Conservation (phyloP, 2,329 filamentous ascomycete species). For the Fonsecaea erecta region DNA sequence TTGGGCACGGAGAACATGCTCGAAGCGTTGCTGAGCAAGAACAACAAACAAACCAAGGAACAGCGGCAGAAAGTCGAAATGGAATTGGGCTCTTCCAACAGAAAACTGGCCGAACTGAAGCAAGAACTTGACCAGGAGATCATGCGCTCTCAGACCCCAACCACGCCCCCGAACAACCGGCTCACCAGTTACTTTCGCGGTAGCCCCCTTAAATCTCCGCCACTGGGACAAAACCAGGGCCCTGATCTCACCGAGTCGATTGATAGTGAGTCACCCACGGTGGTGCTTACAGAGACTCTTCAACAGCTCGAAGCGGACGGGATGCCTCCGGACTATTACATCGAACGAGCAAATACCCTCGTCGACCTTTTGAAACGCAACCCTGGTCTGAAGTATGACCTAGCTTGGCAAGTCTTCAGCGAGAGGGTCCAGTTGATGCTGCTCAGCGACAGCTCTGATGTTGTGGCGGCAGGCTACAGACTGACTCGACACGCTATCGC, state of each 20-base stretch:
- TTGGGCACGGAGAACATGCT: slow-evolving; percentile 97
- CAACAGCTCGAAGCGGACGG: slow-evolving; percentile 87
- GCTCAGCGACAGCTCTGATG: slow-evolving; percentile 91
- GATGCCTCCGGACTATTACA: slow-evolving; percentile 92
- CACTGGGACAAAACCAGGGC: slow-evolving; percentile 51
- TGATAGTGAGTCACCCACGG: slow-evolving; percentile 81
- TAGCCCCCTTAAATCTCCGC: slow-evolving; percentile 60
- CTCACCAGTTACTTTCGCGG: slow-evolving; percentile 63
- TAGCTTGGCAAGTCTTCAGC: slow-evolving; percentile 95
- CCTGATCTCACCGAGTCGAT: slow-evolving; percentile 65
- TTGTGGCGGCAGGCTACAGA: slow-evolving; percentile 91
- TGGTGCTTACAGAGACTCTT: slow-evolving; percentile 84
- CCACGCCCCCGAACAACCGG: slow-evolving; percentile 52
- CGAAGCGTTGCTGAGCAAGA: slow-evolving; percentile 91
- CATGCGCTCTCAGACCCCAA: slow-evolving; percentile 60
- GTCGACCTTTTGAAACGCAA: slow-evolving; percentile 97
- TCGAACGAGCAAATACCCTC: slow-evolving; percentile 85
- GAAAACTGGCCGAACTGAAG: slow-evolving; percentile 65
- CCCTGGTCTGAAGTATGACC: slow-evolving; percentile 91
- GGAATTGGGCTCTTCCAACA: slow-evolving; percentile 87
- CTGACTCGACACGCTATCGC: slow-evolving; percentile 94
- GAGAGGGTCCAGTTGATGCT: slow-evolving; percentile 94
- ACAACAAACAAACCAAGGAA: slow-evolving; percentile 91
- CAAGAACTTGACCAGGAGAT: slow-evolving; percentile 65
- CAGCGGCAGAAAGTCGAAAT: slow-evolving; percentile 79